A percentile compares a stretch with the other conserved stretches of the same genome.
Conservation (phyloP, 495 filamentous ascomycete genomes). For the Cryomyces minteri region DNA sequence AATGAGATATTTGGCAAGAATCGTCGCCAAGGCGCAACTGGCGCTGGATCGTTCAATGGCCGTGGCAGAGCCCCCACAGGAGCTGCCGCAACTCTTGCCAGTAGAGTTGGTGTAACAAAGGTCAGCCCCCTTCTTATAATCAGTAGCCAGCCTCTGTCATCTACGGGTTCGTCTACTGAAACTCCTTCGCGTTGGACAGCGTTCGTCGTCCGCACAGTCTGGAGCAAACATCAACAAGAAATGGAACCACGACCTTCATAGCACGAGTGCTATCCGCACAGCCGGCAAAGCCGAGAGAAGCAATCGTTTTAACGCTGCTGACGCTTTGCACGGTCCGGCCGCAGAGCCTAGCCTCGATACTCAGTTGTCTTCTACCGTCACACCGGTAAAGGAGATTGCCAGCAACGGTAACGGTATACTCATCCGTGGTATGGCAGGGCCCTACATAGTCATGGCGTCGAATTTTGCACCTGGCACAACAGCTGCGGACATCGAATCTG, state of each 20-base stretch:
- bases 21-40: conserved; percentile 38
- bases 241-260: too few species aligned
- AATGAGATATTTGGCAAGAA: conserved; percentile 49
- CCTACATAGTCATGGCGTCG: conserved; percentile 64
- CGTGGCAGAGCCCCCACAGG: conserved; percentile 25
- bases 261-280: too few species aligned
- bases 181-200: too few species aligned
- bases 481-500: conserved; percentile 81
- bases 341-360: conserved; percentile 14
- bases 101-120: conserved; percentile 58
- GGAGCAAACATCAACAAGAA: too few species aligned
- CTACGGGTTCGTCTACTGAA: too few species aligned
- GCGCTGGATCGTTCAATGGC: conserved; percentile 14
- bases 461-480: conserved; percentile 92
- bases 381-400: conserved; percentile 11
- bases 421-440: conserved; percentile 65
- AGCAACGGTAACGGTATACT: conserved; percentile 33
- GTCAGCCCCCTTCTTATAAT: conserved; percentile 16
- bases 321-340: conserved; percentile 18
- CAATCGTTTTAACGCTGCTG: neutral
- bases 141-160: too few species aligned
- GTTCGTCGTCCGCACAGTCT: too few species aligned
- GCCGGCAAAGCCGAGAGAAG: neutral
- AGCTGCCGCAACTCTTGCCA: conserved; percentile 41
- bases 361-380: conserved; percentile 25